Conservation (phyloP, 176 grass and related monocot genomes). For the Hordeum marinum region DNA sequence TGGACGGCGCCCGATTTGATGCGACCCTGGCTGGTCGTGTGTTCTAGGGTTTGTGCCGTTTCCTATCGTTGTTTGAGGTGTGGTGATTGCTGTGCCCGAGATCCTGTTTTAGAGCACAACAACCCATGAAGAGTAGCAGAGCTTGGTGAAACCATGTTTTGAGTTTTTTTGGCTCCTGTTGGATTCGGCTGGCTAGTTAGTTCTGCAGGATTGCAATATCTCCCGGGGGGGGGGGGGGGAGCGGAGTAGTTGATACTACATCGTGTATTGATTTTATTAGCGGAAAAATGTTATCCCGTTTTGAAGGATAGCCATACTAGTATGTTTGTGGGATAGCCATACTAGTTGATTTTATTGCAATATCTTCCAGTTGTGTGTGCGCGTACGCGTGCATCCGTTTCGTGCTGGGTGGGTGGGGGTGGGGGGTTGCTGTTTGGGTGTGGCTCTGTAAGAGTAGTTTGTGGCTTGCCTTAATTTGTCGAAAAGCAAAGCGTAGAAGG, state of each 20-base stretch:
- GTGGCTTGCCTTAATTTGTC: background rate
- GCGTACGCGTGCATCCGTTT: too few relatives aligned
- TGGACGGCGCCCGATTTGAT: background rate
- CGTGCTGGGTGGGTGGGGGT: too few relatives aligned
- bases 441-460: background rate
- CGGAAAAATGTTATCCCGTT: background rate
- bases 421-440: background rate
- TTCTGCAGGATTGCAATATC: background rate
- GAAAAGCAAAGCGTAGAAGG: background rate
- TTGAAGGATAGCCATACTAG: background rate
- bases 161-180: background rate
- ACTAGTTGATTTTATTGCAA: too few relatives aligned
- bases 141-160: background rate
- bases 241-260: background rate
- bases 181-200: background rate
- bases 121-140: background rate
- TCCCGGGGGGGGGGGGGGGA: background rate
- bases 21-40: background rate
- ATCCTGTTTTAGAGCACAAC: background rate
- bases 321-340: background rate
- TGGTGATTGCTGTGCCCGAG: background rate
- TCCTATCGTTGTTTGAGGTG: background rate
- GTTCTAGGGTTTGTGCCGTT: background rate
- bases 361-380: background rate
- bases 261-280: slow-evolving; percentile 1